Evolutionary conservation across 495 filamentous ascomycete species (phyloP), one percentile per base, ranked within the genome.

Genomic region (Lineolata rhizophorae): DNA sequence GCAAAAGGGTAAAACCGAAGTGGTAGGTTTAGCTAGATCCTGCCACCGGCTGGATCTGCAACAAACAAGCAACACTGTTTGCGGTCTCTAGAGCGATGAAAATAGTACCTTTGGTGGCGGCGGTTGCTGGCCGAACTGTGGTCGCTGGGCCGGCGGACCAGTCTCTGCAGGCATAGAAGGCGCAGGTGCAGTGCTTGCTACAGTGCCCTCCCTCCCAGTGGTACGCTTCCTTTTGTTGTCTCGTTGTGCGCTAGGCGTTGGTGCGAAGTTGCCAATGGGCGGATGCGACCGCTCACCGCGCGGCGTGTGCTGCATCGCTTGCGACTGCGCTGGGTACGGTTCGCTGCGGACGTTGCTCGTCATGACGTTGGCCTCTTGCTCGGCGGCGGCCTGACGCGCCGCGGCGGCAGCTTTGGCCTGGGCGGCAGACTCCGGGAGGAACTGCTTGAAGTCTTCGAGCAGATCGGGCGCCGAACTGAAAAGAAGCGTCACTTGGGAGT

Each of bases 381-480:
- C 75, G 38, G 78, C 78, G 27, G 78, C 67, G 20, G 64, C 61
- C 44, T 70, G 61, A 31, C 57, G 53, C 10, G 70, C 68, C 36
- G 74, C 64, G 34, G 70, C 71, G 18, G 63, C 66, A 38, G 74
- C 72, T 53, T 78, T 81, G 30, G 74, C 78, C 46, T 79, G 83
- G 20, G 87, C 84, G 9, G 90, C 85, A 38, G 87, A 91, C 51
- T 99, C 90, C 1, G 90, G 90, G 13, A 99, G 61, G 38, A 99
- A 99, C 49, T 99, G 90, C 49, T 99, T 99, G 51, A 99, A 99
- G 44, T 95, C 90, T 52, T 95, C 85, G 13, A 99, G 51, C 5
- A 99, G 72, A 56, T 99, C 90, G n/a, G 83, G 87, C 0, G 90
- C 90, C 11, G 74, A 69, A 45, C 75, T 78, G 53, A 99, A 99